phyloP scores from a whole-genome alignment of 352 stramenopile species.

The Phytophthora sp. region DNA sequence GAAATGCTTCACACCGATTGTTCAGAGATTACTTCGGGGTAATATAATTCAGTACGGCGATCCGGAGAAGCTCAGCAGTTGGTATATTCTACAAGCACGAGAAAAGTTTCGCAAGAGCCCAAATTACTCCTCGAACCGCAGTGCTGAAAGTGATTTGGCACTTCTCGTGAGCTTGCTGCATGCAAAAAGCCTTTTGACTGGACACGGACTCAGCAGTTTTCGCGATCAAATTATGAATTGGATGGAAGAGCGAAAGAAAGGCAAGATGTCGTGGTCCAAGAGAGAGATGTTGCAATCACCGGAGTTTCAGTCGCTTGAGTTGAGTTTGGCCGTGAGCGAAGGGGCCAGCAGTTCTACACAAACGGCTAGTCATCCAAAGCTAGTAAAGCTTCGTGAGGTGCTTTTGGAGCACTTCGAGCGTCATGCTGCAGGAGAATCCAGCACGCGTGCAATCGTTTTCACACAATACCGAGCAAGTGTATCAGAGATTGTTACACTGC shows the following conservation, averaged over 20 bases:
- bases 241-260: conserved; percentile 55
- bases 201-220: conserved; percentile 79
- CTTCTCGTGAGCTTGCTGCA: conserved; percentile 79
- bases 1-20: conserved; percentile 64
- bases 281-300: conserved; percentile 72
- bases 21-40: conserved; percentile 54
- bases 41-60: conserved; percentile 77
- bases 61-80: conserved; percentile 78
- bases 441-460: conserved; percentile 98
- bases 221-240: conserved; percentile 70
- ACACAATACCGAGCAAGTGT: conserved; percentile 97
- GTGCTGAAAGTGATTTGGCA: conserved; percentile 78
- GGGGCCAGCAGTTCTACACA: conserved; percentile 13
- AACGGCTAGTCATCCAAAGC: conserved; percentile 72
- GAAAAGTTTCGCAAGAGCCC: conserved; percentile 76
- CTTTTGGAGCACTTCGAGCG: conserved; percentile 88
- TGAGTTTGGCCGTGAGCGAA: conserved; percentile 40
- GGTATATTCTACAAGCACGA: conserved; percentile 79
- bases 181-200: conserved; percentile 77
- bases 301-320: conserved; percentile 70
- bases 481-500: conserved; percentile 90
- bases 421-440: conserved; percentile 67
- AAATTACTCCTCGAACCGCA: conserved; percentile 66
- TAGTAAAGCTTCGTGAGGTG: conserved; percentile 92
- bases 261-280: conserved; percentile 80